Conservation (phyloP, 1,284 basidiomycete genomes). For the Marasmius fiardii region DNA sequence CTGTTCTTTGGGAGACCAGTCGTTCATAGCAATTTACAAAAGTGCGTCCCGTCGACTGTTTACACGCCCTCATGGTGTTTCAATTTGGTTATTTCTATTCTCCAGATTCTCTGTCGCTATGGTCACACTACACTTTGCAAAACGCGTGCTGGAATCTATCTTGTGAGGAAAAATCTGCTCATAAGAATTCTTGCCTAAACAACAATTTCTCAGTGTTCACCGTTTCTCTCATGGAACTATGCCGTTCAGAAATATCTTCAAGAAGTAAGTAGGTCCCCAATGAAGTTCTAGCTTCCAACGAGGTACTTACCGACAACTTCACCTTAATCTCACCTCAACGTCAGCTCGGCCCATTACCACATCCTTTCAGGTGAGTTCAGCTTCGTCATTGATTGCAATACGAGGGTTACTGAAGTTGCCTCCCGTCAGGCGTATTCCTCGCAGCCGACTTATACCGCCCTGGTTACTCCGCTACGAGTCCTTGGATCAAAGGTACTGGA, state of each 20-base stretch:
- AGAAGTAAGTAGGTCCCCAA: conserved; percentile 85
- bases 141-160: conserved; percentile 91
- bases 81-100: not conserved
- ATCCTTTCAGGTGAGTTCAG: conserved; percentile 63
- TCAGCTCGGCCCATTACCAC: conserved; percentile 87
- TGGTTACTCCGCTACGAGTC: conserved; percentile 56
- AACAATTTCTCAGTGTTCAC: conserved; percentile 59
- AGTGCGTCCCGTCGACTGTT: conserved; percentile 38
- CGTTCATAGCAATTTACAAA: conserved; percentile 76
- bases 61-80: conserved; percentile 7
- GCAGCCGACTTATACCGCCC: conserved; percentile 82
- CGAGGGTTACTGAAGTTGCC: conserved; percentile 16
- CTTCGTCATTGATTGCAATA: conserved; percentile 4
- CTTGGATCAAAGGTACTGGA: conserved; percentile 64
- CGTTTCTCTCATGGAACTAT: conserved; percentile 95
- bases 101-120: conserved; percentile 75
- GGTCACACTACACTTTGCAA: conserved; percentile 85
- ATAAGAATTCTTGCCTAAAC: conserved; percentile 1
- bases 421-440: conserved; percentile 56
- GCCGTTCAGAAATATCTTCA: conserved; percentile 86
- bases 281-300: not conserved
- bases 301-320: too few relatives aligned
- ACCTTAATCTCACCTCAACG: too few relatives aligned
- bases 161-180: conserved; percentile 48
- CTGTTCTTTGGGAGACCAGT: conserved; percentile 69